phyloP scores from a whole-genome alignment of 2,329 filamentous ascomycete genomes.

The Tolypocladium cylindrosporum region DNA sequence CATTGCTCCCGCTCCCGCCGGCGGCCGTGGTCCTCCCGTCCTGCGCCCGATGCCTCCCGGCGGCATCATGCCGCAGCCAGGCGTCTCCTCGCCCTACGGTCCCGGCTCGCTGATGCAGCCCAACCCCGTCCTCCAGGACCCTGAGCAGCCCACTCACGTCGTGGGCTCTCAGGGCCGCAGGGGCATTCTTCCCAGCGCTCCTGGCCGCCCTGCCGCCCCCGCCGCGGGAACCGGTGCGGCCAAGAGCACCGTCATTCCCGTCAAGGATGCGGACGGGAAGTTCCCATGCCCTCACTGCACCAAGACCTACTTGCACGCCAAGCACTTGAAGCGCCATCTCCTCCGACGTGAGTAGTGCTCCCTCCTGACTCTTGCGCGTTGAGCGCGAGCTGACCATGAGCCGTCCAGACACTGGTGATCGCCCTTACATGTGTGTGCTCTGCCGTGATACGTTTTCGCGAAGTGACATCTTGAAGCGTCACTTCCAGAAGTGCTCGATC shows the following conservation, averaged over 20 bases:
- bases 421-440: conserved; percentile 95
- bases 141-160: conserved; percentile 72
- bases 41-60: conserved; percentile 63
- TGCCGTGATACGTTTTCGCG: conserved; percentile 97
- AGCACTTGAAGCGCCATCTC: conserved; percentile 94
- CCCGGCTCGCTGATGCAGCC: conserved; percentile 47
- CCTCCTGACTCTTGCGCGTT: conserved; percentile 13
- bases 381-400: conserved; percentile 15
- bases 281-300: conserved; percentile 97
- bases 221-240: conserved; percentile 55
- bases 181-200: conserved; percentile 84
- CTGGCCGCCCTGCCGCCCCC: conserved; percentile 71
- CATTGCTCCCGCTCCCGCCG: conserved; percentile 61
- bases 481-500: conserved; percentile 98
- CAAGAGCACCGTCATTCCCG: conserved; percentile 77
- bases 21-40: conserved; percentile 45
- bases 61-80: conserved; percentile 49
- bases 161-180: conserved; percentile 90
- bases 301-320: conserved; percentile 94
- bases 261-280: conserved; percentile 95
- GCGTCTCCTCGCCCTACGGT: conserved; percentile 50
- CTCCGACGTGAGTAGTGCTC: conserved; percentile 70
- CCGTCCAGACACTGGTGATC: conserved; percentile 78
- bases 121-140: conserved; percentile 43
- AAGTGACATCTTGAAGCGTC: conserved; percentile 95